Conservation (phyloP, 2,329 filamentous ascomycete genomes). For the Furcasterigmium sp. region DNA sequence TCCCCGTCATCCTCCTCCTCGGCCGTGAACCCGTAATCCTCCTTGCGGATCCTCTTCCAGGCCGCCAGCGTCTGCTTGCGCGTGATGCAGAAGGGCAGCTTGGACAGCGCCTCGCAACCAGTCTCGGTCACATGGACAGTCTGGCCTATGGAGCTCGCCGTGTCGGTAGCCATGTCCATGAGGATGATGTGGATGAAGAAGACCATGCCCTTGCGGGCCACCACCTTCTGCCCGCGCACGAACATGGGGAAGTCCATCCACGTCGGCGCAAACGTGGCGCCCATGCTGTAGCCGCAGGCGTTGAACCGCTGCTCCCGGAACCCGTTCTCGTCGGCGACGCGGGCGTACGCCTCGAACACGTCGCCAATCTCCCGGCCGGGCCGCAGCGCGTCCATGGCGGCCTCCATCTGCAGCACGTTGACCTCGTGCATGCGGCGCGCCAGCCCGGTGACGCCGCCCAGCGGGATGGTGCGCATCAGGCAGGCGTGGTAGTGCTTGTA, state of each 20-base stretch:
- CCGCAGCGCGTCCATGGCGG: slow-evolving; percentile 6
- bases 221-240: slow-evolving; percentile 5
- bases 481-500: slow-evolving; percentile 27
- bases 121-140: slow-evolving; percentile 21
- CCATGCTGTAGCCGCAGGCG: slow-evolving; percentile 8
- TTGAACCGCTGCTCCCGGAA: slow-evolving; percentile 8
- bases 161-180: slow-evolving; percentile 26
- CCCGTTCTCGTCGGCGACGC: slow-evolving; percentile 9
- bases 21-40: slow-evolving; percentile 24
- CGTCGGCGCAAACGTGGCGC: slow-evolving; percentile 6
- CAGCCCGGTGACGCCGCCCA: slow-evolving; percentile 8
- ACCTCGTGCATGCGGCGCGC: slow-evolving; percentile 8
- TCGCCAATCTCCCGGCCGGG: slow-evolving; percentile 7
- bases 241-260: slow-evolving; percentile 10
- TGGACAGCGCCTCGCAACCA: slow-evolving; percentile 23
- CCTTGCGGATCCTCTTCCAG: slow-evolving; percentile 25
- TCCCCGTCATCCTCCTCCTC: slow-evolving; percentile 24
- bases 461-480: slow-evolving; percentile 24
- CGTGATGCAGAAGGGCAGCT: slow-evolving; percentile 24
- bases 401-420: slow-evolving; percentile 9
- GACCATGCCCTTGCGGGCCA: slow-evolving; percentile 16
- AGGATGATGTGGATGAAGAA: slow-evolving; percentile 28
- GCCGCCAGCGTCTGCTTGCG: slow-evolving; percentile 25
- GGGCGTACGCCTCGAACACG: slow-evolving; percentile 9
- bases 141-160: slow-evolving; percentile 25